Percentiles rank a stretch among this genome's conserved stretches.
phyloP scores from a whole-genome alignment of 768 basidiomycete species.

The Saitozyma sp. region DNA sequence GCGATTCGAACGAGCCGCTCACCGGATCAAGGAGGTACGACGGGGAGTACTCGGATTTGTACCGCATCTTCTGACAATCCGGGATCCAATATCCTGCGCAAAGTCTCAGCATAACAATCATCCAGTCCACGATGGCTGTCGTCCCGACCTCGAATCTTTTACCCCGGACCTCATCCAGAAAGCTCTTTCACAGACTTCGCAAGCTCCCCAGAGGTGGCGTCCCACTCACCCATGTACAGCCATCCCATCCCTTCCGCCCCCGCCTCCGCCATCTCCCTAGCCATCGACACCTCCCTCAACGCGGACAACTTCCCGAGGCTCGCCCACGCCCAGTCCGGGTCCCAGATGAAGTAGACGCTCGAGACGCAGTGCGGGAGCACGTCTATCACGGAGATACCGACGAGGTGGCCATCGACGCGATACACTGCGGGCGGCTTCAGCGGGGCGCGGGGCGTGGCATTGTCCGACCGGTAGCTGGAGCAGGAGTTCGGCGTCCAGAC shows the following conservation, averaged over 20 bases:
- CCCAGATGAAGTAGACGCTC: constrained; percentile 90
- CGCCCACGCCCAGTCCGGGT: constrained; percentile 55
- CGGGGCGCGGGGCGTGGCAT: neutral
- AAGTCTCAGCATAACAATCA: neutral
- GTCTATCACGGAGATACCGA: constrained; percentile 86
- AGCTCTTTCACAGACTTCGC: no score
- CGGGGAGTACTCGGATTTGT: constrained; percentile 90
- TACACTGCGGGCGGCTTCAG: constrained; percentile 55
- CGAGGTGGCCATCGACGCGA: constrained; percentile 72
- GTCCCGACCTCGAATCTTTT: no score
- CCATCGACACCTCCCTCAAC: constrained; percentile 74
- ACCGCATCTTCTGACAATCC: constrained; percentile 89
- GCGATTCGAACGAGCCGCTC: constrained; percentile 24
- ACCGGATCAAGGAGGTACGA: constrained; percentile 88
- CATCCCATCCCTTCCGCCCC: constrained; percentile 66
- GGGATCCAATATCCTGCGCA: constrained; percentile 86
- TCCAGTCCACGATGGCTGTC: no score
- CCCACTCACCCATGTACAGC: constrained; percentile 78
- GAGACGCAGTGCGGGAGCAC: constrained; percentile 78
- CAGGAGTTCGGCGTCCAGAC: neutral
- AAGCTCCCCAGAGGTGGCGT: no score
- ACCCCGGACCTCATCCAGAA: no score
- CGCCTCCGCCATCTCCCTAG: constrained; percentile 69
- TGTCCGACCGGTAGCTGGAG: no score
- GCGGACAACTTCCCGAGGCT: constrained; percentile 65